Evolutionary conservation across 352 stramenopile species (phyloP), one percentile per base, ranked within the genome.

Genomic region (Phytophthora ramorum): DNA sequence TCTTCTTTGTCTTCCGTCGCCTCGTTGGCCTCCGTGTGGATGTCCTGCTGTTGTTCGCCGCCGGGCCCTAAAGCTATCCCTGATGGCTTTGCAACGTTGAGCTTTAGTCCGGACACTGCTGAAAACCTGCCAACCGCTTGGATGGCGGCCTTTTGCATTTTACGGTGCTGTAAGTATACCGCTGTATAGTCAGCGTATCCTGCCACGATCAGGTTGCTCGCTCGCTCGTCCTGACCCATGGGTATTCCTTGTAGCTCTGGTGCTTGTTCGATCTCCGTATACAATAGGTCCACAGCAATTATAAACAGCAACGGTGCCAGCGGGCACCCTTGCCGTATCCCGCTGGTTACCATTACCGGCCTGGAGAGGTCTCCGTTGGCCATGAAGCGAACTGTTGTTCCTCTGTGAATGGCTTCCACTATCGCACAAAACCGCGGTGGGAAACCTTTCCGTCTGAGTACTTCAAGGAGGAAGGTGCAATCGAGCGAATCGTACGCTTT

Each of bases 11-110:
- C n/a, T n/a, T n/a, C n/a, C n/a, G n/a, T n/a, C n/a, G n/a, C n/a
- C n/a, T n/a, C n/a, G n/a, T n/a, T n/a, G n/a, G n/a, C n/a, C n/a
- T n/a, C n/a, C n/a, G n/a, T n/a, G n/a, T n/a, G n/a, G n/a, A 30
- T 17, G 32, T 30, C 10, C 38, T 16, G 4, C 9, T 22, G 3
- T 40, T n/a, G 53, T 52, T 9, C 40, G 43, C 20, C 24, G 0
- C 20, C 38, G 1, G n/a, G n/a, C n/a, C 20, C 57, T 34, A 64
- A 26, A 4, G n/a, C 0, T 13, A 64, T 43, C 0, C 37, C 57
- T 14, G 38, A 26, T 3, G 45, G 58, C 22, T 64, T 64, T 1
- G 13, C 10, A 0, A 65, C 12, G 14, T 65, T 65, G 0, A 65
- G n/a, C 6, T 12, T 16, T 0, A 58, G 37, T 2, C 57, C 46